Conservation (phyloP, 257 asterid genomes). For the Gentiana macrophylla region DNA sequence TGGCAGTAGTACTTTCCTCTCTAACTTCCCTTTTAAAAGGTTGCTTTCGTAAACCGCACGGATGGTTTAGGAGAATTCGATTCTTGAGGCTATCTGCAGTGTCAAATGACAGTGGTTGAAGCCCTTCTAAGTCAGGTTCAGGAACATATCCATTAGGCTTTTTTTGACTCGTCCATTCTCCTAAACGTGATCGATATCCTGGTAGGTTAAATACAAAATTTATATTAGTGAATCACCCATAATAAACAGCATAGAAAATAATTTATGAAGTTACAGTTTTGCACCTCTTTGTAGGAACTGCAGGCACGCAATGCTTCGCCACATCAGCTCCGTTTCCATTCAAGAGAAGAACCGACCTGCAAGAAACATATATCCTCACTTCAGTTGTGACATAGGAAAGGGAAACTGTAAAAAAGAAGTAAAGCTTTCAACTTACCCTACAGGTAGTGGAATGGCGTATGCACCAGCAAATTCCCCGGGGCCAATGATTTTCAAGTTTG, state of each 20-base stretch:
- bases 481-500: too few species aligned
- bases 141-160: slow-evolving; percentile 47
- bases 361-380: too few species aligned
- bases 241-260: neutral
- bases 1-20: slow-evolving; percentile 15
- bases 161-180: slow-evolving; percentile 68
- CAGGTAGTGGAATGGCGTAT: too few species aligned
- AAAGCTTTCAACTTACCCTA: too few species aligned
- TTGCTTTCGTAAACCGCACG: slow-evolving; percentile 20
- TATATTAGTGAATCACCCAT: slow-evolving; percentile 1
- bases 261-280: too few species aligned
- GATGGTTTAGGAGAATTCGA: slow-evolving; percentile 20
- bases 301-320: too few species aligned
- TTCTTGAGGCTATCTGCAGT: slow-evolving; percentile 13
- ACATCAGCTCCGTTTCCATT: too few species aligned
- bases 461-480: too few species aligned
- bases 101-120: slow-evolving; percentile 51
- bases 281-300: too few species aligned
- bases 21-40: slow-evolving; percentile 27
- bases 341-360: too few species aligned
- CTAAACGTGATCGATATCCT: slow-evolving; percentile 94
- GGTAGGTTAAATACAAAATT: neutral
- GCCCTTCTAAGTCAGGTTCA: slow-evolving; percentile 71
- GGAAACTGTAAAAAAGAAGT: too few species aligned
- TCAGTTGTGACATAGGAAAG: too few species aligned